phyloP scores from a whole-genome alignment of 176 grass and related monocot species.

The maize (Zea mays) region DNA sequence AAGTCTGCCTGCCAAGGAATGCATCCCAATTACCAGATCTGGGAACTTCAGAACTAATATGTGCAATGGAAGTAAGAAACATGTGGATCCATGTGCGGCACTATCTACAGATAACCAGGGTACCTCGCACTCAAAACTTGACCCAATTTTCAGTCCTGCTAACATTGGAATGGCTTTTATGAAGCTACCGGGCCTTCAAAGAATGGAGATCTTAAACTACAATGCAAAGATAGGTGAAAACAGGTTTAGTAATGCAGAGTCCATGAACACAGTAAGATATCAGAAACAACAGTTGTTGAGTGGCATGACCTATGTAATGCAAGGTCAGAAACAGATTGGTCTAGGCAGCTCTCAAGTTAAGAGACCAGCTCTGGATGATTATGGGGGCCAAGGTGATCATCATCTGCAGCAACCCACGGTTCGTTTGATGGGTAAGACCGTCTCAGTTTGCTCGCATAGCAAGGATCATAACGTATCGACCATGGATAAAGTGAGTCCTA shows the following conservation, averaged over 20 bases:
- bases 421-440: conserved; percentile 70
- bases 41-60: conserved; percentile 35
- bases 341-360: conserved; percentile 26
- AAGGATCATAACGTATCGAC: conserved; percentile 44
- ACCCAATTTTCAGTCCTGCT: conserved; percentile 33
- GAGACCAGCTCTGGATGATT: conserved; percentile 20
- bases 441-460: conserved; percentile 50
- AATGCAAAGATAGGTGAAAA: conserved; percentile 16
- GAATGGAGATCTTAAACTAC: conserved; percentile 49
- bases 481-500: conserved; percentile 34
- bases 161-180: conserved; percentile 54
- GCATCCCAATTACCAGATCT: conserved; percentile 29
- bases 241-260: conserved; percentile 25
- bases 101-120: conserved; percentile 38
- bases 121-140: conserved; percentile 41
- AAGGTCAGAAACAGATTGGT: conserved; percentile 40
- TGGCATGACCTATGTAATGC: conserved; percentile 30
- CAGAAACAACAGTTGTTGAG: conserved; percentile 34
- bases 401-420: conserved; percentile 50
- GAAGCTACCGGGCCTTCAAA: conserved; percentile 64
- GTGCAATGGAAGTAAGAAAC: conserved; percentile 31
- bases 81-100: conserved; percentile 28
- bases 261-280: conserved; percentile 25
- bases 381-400: conserved; percentile 31
- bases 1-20: conserved; percentile 40